phyloP scores from a whole-genome alignment of 352 stramenopile species.

The Pythium graminicola region DNA sequence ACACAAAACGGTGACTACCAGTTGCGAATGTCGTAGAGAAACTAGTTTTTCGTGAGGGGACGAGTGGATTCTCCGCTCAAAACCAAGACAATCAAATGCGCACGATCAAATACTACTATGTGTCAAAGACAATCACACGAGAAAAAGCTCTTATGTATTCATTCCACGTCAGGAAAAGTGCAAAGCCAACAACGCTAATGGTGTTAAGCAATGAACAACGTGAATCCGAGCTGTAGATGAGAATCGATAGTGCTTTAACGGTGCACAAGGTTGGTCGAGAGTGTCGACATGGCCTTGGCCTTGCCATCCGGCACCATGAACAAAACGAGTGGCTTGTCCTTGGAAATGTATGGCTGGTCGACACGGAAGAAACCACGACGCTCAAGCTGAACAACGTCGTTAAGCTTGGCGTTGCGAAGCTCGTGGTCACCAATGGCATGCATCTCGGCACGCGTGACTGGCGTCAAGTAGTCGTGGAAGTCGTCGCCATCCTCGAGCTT shows the following conservation, averaged over 20 bases:
- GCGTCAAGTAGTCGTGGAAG: constrained; percentile 96
- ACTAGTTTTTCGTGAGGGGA: too few relatives aligned
- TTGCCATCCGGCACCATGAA: constrained; percentile 99
- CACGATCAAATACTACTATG: neutral
- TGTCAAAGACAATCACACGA: neutral
- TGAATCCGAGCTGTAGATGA: too few relatives aligned
- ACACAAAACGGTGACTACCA: constrained; percentile 99
- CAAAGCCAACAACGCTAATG: neutral
- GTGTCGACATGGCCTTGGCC: constrained; percentile 80
- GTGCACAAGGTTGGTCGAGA: constrained; percentile 82
- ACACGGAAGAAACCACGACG: constrained; percentile 97
- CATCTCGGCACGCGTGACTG: constrained; percentile 91
- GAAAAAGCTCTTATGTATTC: neutral
- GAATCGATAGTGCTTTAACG: too few relatives aligned
- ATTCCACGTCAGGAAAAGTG: neutral
- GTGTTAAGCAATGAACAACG: too few relatives aligned
- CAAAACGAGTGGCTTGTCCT: constrained; percentile 90
- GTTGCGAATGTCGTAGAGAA: constrained; percentile 95
- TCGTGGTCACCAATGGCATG: constrained; percentile 93
- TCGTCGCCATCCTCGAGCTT: constrained; percentile 98
- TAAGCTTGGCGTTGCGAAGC: constrained; percentile 90
- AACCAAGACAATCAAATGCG: neutral
- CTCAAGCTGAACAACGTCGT: constrained; percentile 98
- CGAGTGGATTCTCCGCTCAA: too few relatives aligned
- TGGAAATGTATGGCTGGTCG: constrained; percentile 72